These are phyloP conservation scores for Gaillardinia entomophila DNA, from an alignment of 805 yeast species.

Conservation along the genomic window DNA sequence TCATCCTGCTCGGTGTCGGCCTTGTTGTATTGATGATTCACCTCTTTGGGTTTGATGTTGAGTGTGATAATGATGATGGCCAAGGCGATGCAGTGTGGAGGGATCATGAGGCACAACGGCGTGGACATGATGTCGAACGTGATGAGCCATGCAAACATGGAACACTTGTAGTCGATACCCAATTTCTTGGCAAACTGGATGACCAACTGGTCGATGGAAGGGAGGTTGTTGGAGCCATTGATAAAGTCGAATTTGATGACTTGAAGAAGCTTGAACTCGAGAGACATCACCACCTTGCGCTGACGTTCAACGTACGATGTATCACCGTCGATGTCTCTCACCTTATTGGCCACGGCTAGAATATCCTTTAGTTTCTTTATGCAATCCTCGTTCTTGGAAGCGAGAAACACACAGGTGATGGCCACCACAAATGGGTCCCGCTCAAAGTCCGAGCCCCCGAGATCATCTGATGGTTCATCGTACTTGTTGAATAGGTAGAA, in stretches of 20 bases:
- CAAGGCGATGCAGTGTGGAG: constrained; percentile 72
- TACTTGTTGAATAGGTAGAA: constrained; percentile 62
- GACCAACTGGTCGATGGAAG: constrained; percentile 55
- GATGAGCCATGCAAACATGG: constrained; percentile 66
- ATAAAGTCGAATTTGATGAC: constrained; percentile 77
- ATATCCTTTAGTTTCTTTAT: constrained; percentile 69
- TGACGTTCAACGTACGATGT: constrained; percentile 41
- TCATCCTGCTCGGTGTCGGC: constrained; percentile 9
- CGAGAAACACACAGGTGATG: constrained; percentile 59
- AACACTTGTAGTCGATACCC: constrained; percentile 39
- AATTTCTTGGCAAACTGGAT: constrained; percentile 54
- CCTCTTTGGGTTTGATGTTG: constrained; percentile 37
- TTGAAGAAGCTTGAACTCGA: constrained; percentile 73
- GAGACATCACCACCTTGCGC: constrained; percentile 47
- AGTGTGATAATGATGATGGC: constrained; percentile 59
- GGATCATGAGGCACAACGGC: constrained; percentile 60
- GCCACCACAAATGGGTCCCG: constrained; percentile 57
- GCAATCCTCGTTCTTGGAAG: constrained; percentile 79
- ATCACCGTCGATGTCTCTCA: constrained; percentile 30
- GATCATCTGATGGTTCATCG: constrained; percentile 31
- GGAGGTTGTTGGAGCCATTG: constrained; percentile 39
- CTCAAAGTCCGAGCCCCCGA: constrained; percentile 20
- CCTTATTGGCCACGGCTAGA: constrained; percentile 41
- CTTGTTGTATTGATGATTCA: constrained; percentile 15
- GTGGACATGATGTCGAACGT: constrained; percentile 70